Base-by-base conservation (phyloP, 495 filamentous ascomycete genomes). In the Trichodelitschia bisporula region DNA sequence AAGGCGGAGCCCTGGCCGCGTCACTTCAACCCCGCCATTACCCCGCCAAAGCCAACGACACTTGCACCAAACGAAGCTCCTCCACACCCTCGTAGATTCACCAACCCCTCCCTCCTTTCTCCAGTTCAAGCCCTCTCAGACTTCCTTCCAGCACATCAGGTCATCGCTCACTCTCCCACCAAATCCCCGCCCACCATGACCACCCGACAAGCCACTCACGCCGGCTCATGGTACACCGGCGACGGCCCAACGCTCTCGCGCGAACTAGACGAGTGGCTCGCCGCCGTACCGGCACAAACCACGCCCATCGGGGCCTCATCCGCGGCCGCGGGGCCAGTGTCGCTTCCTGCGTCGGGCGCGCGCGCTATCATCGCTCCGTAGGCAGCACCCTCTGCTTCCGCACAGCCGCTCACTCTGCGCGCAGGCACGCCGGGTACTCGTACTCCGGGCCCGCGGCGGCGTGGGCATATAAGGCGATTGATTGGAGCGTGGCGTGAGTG, bases 351-450 rank as follows among this genome's bases (percentile, higher is more conserved):
- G 10, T 45, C 64, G 5, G 72, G 76, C 19, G 86, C 83, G 9
- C 66, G 79, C 55, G 58, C 89, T 3, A 82, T 99, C 39, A 93
- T 99, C 43, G 83, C 82, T 37, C 86, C 86, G 89, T 95, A 69
- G 57, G 82, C 15, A 5, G 8, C 17, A 31, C 23, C 18, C 18
- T 26, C 31, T 19, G 33, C 28, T 27, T 13, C 17, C 36, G 23
- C 14, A 13, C 14, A 0, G 2, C 4, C 26, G 23, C 15, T 21
- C 15, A 33, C 10, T 30, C 16, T 38, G 8, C 15, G 28, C 33
- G 15, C 36, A 95, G 86, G 36, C 86, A 99, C 49, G 86, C 89
- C 32, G 89, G 86, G 18, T 99, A 91, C 58, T 62, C 76, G 2
- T 99, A 93, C 54, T 95, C 84, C 11, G 86, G 86, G 18, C 69